Conservation (phyloP, 2,329 filamentous ascomycete species). For the Colletotrichum acutatum region DNA sequence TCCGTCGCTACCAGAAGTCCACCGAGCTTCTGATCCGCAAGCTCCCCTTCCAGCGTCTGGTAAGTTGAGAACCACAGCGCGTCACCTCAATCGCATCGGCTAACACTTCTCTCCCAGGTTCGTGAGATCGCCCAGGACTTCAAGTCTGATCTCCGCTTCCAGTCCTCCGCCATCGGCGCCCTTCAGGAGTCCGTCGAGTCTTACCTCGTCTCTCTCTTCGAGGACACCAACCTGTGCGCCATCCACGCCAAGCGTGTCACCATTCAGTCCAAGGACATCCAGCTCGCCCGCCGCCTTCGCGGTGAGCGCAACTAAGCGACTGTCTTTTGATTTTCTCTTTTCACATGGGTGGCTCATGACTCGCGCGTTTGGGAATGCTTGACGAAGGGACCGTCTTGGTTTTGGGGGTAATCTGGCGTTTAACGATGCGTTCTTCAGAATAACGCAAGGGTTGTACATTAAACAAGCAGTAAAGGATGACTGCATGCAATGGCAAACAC, state of each 20-base stretch:
- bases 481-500: conserved; percentile 47
- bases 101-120: conserved; percentile 59
- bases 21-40: conserved; percentile 94
- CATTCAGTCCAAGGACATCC: conserved; percentile 97
- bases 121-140: conserved; percentile 97
- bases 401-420: conserved; percentile 58
- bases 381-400: conserved; percentile 47
- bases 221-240: conserved; percentile 98
- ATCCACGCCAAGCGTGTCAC: conserved; percentile 99
- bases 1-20: conserved; percentile 91
- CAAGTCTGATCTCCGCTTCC: conserved; percentile 96
- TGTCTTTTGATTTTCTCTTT: conserved; percentile 40
- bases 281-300: conserved; percentile 93
- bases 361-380: conserved; percentile 51
- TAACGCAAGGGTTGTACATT: conserved; percentile 57
- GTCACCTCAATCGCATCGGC: not conserved
- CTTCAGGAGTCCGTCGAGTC: conserved; percentile 99
- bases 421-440: conserved; percentile 50
- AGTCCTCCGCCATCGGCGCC: conserved; percentile 96
- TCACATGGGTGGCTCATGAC: conserved; percentile 52
- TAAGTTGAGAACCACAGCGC: conserved; percentile 48
- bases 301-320: conserved; percentile 84
- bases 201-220: conserved; percentile 97
- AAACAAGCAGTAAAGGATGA: conserved; percentile 49
- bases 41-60: conserved; percentile 96